Conservation (phyloP, 805 yeast species). For the Ogataea philodendri region DNA sequence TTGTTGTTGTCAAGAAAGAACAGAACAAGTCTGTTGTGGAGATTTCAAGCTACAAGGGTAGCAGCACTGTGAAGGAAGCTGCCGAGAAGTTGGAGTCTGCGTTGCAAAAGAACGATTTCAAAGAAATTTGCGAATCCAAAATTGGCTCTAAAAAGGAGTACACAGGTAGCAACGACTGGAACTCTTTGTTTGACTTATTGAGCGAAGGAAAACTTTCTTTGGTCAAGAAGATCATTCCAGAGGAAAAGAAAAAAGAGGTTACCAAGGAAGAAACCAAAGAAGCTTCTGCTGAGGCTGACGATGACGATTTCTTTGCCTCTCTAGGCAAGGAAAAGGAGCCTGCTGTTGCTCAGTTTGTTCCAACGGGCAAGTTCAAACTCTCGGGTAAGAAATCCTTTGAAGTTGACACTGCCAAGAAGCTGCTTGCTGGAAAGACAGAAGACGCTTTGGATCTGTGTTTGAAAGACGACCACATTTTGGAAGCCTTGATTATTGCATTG, state of each 20-base stretch:
- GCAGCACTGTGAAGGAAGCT: constrained; percentile 35
- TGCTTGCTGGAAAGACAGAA: constrained; percentile 61
- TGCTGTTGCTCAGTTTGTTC: constrained; percentile 35
- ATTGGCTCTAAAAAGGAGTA: constrained; percentile 40
- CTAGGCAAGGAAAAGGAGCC: constrained; percentile 23
- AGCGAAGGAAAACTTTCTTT: constrained; percentile 49
- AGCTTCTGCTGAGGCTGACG: constrained; percentile 22
- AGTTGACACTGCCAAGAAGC: constrained; percentile 46
- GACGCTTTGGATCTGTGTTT: constrained; percentile 70
- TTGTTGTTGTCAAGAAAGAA: constrained; percentile 49
- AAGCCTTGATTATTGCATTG: constrained; percentile 80
- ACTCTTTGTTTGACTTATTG: constrained; percentile 50
- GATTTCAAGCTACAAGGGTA: constrained; percentile 36
- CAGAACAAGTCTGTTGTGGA: constrained; percentile 41
- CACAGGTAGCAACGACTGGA: constrained; percentile 53
- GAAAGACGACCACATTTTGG: constrained; percentile 59
- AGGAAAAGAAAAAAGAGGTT: constrained; percentile 20
- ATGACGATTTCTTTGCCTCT: constrained; percentile 41
- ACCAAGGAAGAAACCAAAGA: constrained; percentile 14
- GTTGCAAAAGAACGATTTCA: constrained; percentile 52
- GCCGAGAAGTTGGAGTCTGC: constrained; percentile 52
- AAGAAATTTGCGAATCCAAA: constrained; percentile 54
- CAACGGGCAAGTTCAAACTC: constrained; percentile 53
- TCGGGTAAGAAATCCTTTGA: constrained; percentile 36
- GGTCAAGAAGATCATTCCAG: constrained; percentile 37